These are phyloP conservation scores for Clavaria fumosa DNA, from an alignment of 768 basidiomycete genomes.

Conservation along the genomic window DNA sequence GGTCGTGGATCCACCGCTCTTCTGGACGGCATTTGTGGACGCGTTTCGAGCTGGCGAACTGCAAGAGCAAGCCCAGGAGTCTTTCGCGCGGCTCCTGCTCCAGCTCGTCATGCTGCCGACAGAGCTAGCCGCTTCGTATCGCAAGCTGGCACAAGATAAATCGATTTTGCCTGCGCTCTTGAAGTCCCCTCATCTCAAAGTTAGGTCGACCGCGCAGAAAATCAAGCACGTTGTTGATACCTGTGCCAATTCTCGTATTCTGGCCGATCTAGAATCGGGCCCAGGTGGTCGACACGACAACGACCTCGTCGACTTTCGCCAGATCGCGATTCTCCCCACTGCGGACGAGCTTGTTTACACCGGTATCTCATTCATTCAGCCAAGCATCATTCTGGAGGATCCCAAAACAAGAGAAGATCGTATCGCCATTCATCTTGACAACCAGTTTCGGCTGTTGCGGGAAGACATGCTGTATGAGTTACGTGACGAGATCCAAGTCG, in stretches of 20 bases:
- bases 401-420: conserved; percentile 23
- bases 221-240: conserved; percentile 22
- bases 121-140: conserved; percentile 22
- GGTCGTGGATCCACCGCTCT: conserved; percentile 36
- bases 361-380: conserved; percentile 33
- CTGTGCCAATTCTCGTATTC: conserved; percentile 19
- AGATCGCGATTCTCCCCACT: conserved; percentile 50
- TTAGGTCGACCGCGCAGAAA: conserved; percentile 20
- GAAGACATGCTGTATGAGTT: conserved; percentile 50
- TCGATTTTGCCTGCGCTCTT: conserved; percentile 17
- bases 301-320: conserved; percentile 43
- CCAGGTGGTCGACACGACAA: conserved; percentile 63
- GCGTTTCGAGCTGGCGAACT: conserved; percentile 23
- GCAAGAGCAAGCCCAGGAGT: conserved; percentile 19
- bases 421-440: conserved; percentile 39
- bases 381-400: conserved; percentile 28
- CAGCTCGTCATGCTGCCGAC: conserved; percentile 29
- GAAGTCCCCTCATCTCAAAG: conserved; percentile 13
- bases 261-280: conserved; percentile 14
- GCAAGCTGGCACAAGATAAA: conserved; percentile 21
- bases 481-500: conserved; percentile 36
- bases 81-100: conserved; percentile 35
- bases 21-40: conserved; percentile 27
- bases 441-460: conserved; percentile 47
- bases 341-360: conserved; percentile 36